Evolutionary conservation across 345 rosid genomes (phyloP).

Genomic region (Syzygium grande): DNA sequence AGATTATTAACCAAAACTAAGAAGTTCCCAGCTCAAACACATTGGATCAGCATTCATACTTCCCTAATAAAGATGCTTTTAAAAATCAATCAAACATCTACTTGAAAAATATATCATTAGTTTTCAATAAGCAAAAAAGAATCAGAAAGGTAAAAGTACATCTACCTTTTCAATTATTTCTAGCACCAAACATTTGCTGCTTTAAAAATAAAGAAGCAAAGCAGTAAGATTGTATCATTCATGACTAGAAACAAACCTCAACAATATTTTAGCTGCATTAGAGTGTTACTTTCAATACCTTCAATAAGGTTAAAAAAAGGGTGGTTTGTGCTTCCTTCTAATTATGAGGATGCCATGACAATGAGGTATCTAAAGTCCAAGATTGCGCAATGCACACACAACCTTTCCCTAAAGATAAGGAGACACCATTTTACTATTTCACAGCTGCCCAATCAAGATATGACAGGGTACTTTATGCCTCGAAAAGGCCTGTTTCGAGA

Average conservation of each 20-base stretch:
- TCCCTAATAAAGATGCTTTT: neutral
- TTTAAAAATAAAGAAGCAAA: neutral
- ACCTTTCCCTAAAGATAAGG: neutral
- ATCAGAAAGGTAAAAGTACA: neutral
- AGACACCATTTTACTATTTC: neutral
- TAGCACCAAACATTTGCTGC: neutral
- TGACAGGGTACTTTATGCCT: neutral
- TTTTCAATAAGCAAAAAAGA: neutral
- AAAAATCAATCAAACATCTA: neutral
- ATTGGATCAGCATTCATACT: neutral
- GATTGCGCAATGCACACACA: neutral
- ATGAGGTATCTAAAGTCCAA: neutral
- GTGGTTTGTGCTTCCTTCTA: neutral
- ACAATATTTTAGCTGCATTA: neutral
- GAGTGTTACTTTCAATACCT: neutral
- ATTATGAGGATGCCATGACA: neutral
- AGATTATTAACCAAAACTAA: neutral
- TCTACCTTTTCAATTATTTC: neutral
- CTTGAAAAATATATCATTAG: neutral
- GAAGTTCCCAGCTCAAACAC: neutral
- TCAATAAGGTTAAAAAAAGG: neutral
- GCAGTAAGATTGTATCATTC: neutral
- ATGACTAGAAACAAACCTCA: neutral
- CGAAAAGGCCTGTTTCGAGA: neutral
- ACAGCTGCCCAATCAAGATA: neutral